Conservation (phyloP, 495 filamentous ascomycete genomes). For the Saxophila tyrrhenica region DNA sequence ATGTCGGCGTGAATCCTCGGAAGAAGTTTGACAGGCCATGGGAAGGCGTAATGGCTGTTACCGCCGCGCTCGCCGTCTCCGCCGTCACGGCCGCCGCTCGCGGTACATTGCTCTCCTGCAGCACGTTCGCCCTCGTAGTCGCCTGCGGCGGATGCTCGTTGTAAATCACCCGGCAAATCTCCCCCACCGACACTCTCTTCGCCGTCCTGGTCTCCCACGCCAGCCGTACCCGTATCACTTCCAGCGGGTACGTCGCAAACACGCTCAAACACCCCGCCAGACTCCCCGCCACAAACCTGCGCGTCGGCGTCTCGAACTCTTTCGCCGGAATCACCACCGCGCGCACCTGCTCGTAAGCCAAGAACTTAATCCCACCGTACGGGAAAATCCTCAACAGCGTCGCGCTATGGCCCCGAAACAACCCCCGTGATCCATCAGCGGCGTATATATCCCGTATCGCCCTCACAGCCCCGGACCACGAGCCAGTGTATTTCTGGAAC, state of each 20-base stretch:
- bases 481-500: slow-evolving; percentile 81
- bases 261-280: slow-evolving; percentile 81
- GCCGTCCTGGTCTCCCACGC: slow-evolving; percentile 80
- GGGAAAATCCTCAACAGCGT: slow-evolving; percentile 92
- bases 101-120: slow-evolving; percentile 8
- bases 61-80: slow-evolving; percentile 30
- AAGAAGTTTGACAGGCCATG: slow-evolving; percentile 83
- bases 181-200: slow-evolving; percentile 49
- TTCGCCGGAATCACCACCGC: slow-evolving; percentile 54
- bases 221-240: slow-evolving; percentile 81
- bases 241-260: slow-evolving; percentile 89
- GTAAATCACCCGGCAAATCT: slow-evolving; percentile 76
- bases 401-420: slow-evolving; percentile 89
- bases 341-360: slow-evolving; percentile 93
- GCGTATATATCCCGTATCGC: slow-evolving; percentile 77
- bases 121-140: slow-evolving; percentile 6
- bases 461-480: slow-evolving; percentile 64
- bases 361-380: slow-evolving; percentile 93
- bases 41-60: slow-evolving; percentile 41
- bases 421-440: slow-evolving; percentile 57
- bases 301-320: slow-evolving; percentile 66
- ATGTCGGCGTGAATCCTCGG: slow-evolving; percentile 78
- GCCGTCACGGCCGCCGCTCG: slow-evolving; percentile 29
- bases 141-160: slow-evolving; percentile 44
- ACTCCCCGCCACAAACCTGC: slow-evolving; percentile 66